phyloP scores from a whole-genome alignment of 108 stramenopile species.

The Pseudonitzschia multistriata region DNA sequence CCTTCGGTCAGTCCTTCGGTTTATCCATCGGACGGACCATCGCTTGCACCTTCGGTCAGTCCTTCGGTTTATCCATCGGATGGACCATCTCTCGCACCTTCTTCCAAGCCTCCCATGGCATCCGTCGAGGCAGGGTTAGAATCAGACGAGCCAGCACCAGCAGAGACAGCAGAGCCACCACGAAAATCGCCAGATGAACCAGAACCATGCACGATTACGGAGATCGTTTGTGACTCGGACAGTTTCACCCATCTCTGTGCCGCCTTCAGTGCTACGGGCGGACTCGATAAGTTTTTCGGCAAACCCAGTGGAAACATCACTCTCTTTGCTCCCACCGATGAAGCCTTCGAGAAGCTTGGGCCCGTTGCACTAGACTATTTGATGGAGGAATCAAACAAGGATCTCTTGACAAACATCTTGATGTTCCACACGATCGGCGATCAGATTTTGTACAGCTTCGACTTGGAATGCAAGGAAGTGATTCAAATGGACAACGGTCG shows the following conservation, averaged over 20 bases:
- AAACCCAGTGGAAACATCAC: slow-evolving; percentile 11
- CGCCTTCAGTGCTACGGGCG: not conserved
- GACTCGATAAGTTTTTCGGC: slow-evolving; percentile 3
- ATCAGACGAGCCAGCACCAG: not conserved
- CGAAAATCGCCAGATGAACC: not conserved
- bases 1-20: not conserved
- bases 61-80: not conserved
- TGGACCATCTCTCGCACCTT: not conserved
- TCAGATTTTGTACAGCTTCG: not conserved
- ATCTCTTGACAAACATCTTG: slow-evolving; percentile 26
- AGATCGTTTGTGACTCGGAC: not conserved
- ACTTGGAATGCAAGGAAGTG: slow-evolving; percentile 18
- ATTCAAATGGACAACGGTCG: slow-evolving; percentile 42
- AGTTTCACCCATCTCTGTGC: slow-evolving; percentile 1
- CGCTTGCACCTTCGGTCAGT: not conserved
- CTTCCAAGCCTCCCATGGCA: not conserved
- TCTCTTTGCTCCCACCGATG: slow-evolving; percentile 51
- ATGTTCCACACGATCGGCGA: slow-evolving; percentile 20
- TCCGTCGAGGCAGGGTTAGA: not conserved
- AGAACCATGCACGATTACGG: slow-evolving; percentile 1
- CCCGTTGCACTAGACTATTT: not conserved
- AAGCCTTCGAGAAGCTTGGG: slow-evolving; percentile 38
- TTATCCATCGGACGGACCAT: not conserved
- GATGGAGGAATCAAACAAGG: slow-evolving; percentile 9
- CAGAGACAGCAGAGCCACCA: not conserved